Conservation (phyloP, 495 filamentous ascomycete genomes). For the Penicillium steckii region DNA sequence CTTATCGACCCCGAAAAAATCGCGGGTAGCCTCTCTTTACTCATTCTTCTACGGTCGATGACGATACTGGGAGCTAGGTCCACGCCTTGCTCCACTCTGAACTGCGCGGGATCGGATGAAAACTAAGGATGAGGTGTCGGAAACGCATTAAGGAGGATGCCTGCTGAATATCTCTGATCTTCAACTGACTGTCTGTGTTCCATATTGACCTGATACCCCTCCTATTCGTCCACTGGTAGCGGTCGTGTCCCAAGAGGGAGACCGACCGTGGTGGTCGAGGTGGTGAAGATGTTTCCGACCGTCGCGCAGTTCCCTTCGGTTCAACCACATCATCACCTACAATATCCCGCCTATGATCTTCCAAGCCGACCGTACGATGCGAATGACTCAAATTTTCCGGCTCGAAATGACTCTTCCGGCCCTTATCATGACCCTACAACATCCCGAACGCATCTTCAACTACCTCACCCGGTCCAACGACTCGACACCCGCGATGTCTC, state of each 20-base stretch:
- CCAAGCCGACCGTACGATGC: conserved; percentile 31
- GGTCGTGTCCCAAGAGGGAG: conserved; percentile 4
- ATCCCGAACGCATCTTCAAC: conserved; percentile 36
- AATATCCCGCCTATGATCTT: conserved; percentile 31
- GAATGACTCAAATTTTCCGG: conserved; percentile 24
- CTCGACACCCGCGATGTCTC: conserved; percentile 28
- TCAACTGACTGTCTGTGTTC: conserved; percentile 23
- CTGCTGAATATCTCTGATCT: conserved; percentile 37
- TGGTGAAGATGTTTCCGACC: conserved; percentile 44
- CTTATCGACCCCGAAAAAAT: not conserved
- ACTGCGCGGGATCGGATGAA: not conserved
- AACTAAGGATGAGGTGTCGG: conserved; percentile 51
- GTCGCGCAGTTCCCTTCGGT: conserved; percentile 44
- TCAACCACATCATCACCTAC: conserved; percentile 46
- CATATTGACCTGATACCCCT: conserved; percentile 9
- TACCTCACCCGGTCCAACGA: conserved; percentile 47
- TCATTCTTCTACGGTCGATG: conserved; percentile 17
- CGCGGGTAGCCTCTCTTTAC: conserved; percentile 4
- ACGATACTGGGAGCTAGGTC: conserved; percentile 17
- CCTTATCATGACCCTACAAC: conserved; percentile 26
- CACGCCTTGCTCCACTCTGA: not conserved
- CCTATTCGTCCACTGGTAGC: not conserved
- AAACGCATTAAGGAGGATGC: conserved; percentile 50
- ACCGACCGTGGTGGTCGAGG: conserved; percentile 17
- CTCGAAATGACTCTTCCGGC: conserved; percentile 29